Base-by-base conservation (phyloP, 2,329 filamentous ascomycete genomes). In the Emmonsiellopsis sp. region DNA sequence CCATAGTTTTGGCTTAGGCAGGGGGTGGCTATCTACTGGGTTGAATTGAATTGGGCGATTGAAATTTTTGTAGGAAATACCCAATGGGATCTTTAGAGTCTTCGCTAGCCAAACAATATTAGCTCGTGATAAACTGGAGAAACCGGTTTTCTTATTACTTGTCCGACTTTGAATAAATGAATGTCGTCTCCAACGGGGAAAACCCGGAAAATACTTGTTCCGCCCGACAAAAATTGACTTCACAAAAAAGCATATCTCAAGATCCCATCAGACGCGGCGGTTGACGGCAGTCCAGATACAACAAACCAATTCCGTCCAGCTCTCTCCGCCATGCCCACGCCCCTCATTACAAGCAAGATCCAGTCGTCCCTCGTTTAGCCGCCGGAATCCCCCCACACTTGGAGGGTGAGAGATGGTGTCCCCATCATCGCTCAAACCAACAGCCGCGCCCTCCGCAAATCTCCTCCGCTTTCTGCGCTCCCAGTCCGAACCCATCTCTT, bases 391-490 rank as follows among this genome's bases (percentile, higher is more conserved):
- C 34, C 50, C 40, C 40, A 21, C 32, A 53, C 39, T 27, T 27
- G 21, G 52, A 56, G 56, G 53, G 53, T 54, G 54, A 63, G 68
- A 67, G 60, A 73, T 73, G 70, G 63, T 71, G 59, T 64, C 67
- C 57, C 59, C 63, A 52, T 56, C 65, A 45, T 55, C 62, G 42
- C 53, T 68, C 53, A 70, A 66, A 60, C 62, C 68, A 43, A 66
- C 64, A 51, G 72, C 68, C 58, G 42, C 42, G 13, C 80, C 80
- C 47, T 83, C 80, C 51, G 65, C 70, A 53, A 70, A 69, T 43
- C 79, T 92, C 17, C 75, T 93, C 57, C 83, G 83, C 60, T 92
- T 88, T 67, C 77, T 93, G 58, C 83, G 82, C 60, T 80, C 76
- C 52, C 87, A 91, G 68, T 82, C 86, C 58, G 79, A 86, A 11